Conservation (phyloP, 257 asterid genomes). For the Linaria vulgaris region DNA sequence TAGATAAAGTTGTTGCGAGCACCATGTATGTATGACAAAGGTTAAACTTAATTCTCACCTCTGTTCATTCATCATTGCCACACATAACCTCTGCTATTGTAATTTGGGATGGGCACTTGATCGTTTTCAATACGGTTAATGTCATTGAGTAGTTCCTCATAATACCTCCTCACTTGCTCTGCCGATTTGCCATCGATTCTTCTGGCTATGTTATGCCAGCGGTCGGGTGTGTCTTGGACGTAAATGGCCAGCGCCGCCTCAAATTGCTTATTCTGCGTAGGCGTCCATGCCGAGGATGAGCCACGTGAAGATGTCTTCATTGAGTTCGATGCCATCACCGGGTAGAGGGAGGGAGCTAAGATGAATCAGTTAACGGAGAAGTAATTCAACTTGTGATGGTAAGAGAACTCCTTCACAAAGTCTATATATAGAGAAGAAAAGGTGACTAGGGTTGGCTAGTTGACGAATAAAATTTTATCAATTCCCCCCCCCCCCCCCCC, state of each 20-base stretch:
- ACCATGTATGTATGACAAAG: too few relatives aligned
- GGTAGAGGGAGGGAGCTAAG: too few relatives aligned
- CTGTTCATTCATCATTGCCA: slow-evolving; percentile 30
- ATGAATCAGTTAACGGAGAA: slow-evolving; percentile 23
- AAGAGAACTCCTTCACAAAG: slow-evolving; percentile 23
- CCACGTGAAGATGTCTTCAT: slow-evolving; percentile 38
- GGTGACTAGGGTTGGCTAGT: slow-evolving; percentile 26
- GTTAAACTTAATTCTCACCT: too few relatives aligned
- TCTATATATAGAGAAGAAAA: slow-evolving; percentile 39
- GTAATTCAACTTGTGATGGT: slow-evolving; percentile 25
- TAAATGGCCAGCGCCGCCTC: slow-evolving; percentile 34
- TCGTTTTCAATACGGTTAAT: slow-evolving; percentile 35
- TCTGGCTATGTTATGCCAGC: slow-evolving; percentile 37
- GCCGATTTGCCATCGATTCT: slow-evolving; percentile 32
- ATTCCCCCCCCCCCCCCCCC: too few relatives aligned
- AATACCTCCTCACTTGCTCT: slow-evolving; percentile 34
- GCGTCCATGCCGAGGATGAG: slow-evolving; percentile 33
- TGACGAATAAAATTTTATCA: too few relatives aligned
- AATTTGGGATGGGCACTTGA: slow-evolving; percentile 38
- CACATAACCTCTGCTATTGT: slow-evolving; percentile 22
- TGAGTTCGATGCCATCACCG: slow-evolving; percentile 46
- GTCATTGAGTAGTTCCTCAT: slow-evolving; percentile 33
- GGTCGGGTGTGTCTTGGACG: slow-evolving; percentile 35
- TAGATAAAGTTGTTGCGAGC: neutral
- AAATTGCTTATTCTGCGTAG: slow-evolving; percentile 33